These are phyloP conservation scores for Cystobasidium pallidum DNA, from an alignment of 1,284 basidiomycete species.

Conservation along the genomic window DNA sequence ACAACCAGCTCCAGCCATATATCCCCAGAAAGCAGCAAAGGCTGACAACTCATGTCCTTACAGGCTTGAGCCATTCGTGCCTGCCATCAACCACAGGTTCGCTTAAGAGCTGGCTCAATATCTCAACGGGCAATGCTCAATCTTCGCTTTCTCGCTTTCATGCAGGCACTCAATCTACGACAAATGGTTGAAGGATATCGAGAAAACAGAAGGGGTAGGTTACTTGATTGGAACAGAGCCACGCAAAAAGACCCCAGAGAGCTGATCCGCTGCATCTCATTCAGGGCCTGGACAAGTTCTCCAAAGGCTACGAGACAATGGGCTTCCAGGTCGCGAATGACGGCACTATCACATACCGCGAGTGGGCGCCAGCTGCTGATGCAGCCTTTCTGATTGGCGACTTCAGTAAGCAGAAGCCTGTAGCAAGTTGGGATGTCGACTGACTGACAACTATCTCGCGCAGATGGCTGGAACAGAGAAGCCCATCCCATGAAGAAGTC, in stretches of 20 bases:
- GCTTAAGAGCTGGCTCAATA: not conserved
- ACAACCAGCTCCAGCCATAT: not conserved
- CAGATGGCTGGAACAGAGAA: constrained; percentile 84
- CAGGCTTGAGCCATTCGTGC: constrained; percentile 73
- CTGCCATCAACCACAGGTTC: constrained; percentile 64
- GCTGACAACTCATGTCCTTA: not conserved
- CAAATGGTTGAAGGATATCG: constrained; percentile 73
- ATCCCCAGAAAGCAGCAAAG: not conserved
- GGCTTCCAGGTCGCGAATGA: constrained; percentile 75
- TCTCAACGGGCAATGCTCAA: not conserved
- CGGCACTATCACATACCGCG: constrained; percentile 78
- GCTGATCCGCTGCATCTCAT: constrained; percentile 46
- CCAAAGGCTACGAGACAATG: constrained; percentile 81
- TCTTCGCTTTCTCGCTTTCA: not conserved
- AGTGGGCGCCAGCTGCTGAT: constrained; percentile 91
- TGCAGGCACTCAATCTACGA: constrained; percentile 70
- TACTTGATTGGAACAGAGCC: not conserved
- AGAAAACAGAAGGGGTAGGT: constrained; percentile 67
- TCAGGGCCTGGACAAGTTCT: constrained; percentile 79
- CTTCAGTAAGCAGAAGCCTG: constrained; percentile 71
- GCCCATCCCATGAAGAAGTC: constrained; percentile 84
- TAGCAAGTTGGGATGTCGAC: not conserved
- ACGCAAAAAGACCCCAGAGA: not conserved
- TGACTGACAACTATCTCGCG: not conserved
- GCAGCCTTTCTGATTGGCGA: constrained; percentile 89